A percentile compares a stretch with the other conserved stretches of the same genome.
Evolutionary conservation across 805 yeast species (phyloP).

Genomic region (Candida loeiensis): DNA sequence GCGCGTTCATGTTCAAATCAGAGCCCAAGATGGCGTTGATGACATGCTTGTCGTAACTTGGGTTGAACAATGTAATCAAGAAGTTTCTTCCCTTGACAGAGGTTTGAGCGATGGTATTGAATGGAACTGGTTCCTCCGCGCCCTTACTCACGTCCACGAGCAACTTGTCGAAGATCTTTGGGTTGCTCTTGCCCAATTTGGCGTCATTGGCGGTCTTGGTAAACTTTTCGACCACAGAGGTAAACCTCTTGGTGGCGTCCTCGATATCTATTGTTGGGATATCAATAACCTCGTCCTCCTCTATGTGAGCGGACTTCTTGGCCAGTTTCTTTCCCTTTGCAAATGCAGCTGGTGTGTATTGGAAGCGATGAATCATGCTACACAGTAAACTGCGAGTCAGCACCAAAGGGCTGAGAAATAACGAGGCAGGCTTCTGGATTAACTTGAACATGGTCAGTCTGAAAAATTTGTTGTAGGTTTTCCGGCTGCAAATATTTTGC

Average conservation of each 20-base stretch:
- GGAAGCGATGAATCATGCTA: background rate
- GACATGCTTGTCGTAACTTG: constrained; percentile 63
- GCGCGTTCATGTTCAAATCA: constrained; percentile 75
- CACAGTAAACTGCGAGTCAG: background rate
- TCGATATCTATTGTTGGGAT: constrained; percentile 29
- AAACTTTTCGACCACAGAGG: constrained; percentile 49
- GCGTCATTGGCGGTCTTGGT: constrained; percentile 56
- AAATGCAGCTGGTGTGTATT: background rate
- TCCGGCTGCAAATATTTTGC: background rate
- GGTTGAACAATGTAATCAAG: constrained; percentile 83
- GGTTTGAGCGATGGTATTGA: constrained; percentile 68
- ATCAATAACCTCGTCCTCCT: constrained; percentile 11
- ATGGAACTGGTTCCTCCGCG: constrained; percentile 43
- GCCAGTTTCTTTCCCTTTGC: constrained; percentile 11
- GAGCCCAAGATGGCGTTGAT: constrained; percentile 68
- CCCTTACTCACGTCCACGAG: constrained; percentile 40
- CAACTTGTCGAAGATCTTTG: constrained; percentile 61
- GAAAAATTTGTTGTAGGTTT: background rate
- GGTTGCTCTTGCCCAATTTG: constrained; percentile 67
- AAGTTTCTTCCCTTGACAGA: constrained; percentile 65
- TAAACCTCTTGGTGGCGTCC: constrained; percentile 42
- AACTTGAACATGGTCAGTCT: background rate
- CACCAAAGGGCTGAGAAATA: background rate
- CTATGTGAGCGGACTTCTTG: constrained; percentile 11
- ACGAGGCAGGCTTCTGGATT: background rate